Evolutionary conservation across 2,329 filamentous ascomycete genomes (phyloP).

Genomic region (Ascochyta koolunga): DNA sequence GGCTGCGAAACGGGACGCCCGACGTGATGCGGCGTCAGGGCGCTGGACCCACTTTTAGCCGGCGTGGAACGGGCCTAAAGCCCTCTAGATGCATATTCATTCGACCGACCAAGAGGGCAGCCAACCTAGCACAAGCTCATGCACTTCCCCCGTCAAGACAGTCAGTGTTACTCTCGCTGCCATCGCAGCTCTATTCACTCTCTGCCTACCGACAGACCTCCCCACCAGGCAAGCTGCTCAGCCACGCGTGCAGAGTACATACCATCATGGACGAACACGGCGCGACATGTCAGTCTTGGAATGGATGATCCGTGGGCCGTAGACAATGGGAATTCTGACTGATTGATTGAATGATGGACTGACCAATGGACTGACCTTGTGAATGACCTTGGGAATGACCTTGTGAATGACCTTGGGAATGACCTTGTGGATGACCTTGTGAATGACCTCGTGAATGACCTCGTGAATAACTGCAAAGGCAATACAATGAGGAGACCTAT

Average conservation of each 20-base stretch:
- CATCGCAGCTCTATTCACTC: conserved; percentile 8
- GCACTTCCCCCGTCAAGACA: conserved; percentile 13
- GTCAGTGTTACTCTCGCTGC: conserved; percentile 13
- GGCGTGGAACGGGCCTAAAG: not conserved
- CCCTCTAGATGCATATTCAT: not conserved
- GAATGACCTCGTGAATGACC: too few relatives aligned
- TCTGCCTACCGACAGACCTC: conserved; percentile 12
- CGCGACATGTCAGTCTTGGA: not conserved
- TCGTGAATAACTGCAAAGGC: too few relatives aligned
- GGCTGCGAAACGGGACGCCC: not conserved
- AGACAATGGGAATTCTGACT: too few relatives aligned
- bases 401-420: too few relatives aligned
- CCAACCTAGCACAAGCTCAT: not conserved
- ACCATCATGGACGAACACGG: not conserved
- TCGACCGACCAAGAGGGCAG: not conserved
- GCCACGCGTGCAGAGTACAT: conserved; percentile 7
- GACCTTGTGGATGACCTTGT: too few relatives aligned
- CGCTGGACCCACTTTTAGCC: conserved; percentile 1
- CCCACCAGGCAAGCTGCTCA: conserved; percentile 3
- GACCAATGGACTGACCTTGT: too few relatives aligned
- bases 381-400: too few relatives aligned
- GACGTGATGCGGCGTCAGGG: conserved; percentile 6
- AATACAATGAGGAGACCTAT: too few relatives aligned
- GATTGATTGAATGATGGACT: too few relatives aligned
- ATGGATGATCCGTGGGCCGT: too few relatives aligned